Evolutionary conservation across 768 basidiomycete species (phyloP).

Genomic region (Boletellus emodensis): DNA sequence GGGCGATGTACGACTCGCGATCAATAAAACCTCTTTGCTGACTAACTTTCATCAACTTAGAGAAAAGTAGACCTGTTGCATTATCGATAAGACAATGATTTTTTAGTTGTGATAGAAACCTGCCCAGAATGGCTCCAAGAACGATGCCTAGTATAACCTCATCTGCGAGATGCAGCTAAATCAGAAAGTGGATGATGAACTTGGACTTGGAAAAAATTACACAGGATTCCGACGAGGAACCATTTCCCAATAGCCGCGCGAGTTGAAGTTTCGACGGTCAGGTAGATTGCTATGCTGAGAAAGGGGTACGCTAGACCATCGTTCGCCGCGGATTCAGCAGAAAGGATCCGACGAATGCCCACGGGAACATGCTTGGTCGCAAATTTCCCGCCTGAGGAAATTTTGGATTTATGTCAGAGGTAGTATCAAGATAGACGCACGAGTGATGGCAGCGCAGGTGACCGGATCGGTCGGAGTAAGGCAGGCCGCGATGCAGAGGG

Average conservation of each 20-base stretch:
- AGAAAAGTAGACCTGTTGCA: conserved; percentile 56
- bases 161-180: conserved; percentile 42
- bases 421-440: conserved; percentile 35
- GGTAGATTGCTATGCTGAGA: conserved; percentile 79
- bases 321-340: conserved; percentile 91
- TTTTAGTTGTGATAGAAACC: conserved; percentile 4
- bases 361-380: conserved; percentile 66
- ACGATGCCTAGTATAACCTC: conserved; percentile 73
- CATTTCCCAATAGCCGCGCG: conserved; percentile 73
- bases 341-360: conserved; percentile 75
- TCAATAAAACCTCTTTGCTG: conserved; percentile 64
- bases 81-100: background rate
- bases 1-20: conserved; percentile 83
- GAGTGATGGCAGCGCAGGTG: conserved; percentile 79
- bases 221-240: conserved; percentile 82
- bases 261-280: conserved; percentile 65
- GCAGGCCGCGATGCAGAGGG: conserved; percentile 84
- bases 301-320: conserved; percentile 97
- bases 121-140: conserved; percentile 58
- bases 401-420: too few relatives aligned
- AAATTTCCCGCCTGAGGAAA: conserved; percentile 57
- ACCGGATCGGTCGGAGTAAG: conserved; percentile 95
- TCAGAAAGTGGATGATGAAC: background rate
- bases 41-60: conserved; percentile 67
- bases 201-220: conserved; percentile 25